These are phyloP conservation scores for Acanthamoeba royreba DNA, from an alignment of 208 protist genomes.

Conservation along the genomic window DNA sequence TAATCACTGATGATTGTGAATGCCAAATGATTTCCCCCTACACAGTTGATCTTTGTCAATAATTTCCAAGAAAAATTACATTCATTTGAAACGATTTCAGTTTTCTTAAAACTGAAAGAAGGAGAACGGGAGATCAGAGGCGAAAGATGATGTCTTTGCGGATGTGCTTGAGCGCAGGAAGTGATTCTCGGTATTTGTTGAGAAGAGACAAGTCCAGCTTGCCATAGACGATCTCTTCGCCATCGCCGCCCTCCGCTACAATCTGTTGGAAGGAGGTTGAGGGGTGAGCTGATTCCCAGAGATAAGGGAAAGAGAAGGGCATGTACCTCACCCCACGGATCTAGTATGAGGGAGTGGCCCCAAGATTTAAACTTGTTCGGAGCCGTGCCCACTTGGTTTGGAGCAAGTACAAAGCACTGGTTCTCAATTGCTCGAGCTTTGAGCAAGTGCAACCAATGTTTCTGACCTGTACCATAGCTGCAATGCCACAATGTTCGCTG, in stretches of 20 bases:
- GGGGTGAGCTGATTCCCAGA: neutral
- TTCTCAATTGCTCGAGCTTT: neutral
- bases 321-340: neutral
- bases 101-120: neutral
- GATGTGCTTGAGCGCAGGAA: neutral
- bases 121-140: no score
- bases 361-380: neutral
- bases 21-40: no score
- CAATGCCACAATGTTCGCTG: neutral
- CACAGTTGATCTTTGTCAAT: no score
- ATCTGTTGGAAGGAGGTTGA: neutral
- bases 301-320: neutral
- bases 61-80: no score
- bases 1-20: no score
- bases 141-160: neutral
- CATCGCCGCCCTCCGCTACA: neutral
- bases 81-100: no score
- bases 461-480: neutral
- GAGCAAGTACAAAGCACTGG: neutral
- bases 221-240: neutral
- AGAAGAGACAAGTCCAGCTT: neutral
- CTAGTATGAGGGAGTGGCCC: neutral
- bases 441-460: neutral
- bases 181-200: neutral
- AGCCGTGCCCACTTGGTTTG: neutral